Base-by-base conservation (phyloP, 2,329 filamentous ascomycete species). In the Scortechinia acanthostroma region DNA sequence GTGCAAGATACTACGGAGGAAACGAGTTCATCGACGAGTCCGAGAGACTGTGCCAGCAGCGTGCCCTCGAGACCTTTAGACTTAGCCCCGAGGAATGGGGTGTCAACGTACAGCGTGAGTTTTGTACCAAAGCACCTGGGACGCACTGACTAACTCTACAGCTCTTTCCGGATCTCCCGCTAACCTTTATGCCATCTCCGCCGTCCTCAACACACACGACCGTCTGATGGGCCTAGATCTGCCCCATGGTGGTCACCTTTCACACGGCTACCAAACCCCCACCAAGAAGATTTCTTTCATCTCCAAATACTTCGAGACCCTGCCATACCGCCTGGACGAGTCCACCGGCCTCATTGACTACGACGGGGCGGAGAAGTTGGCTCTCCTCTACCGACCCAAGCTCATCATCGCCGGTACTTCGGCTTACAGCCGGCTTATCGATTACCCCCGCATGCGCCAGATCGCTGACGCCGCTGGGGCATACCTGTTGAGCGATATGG, bases 271-370 rank as follows among this genome's bases (percentile, higher is more conserved):
- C 73, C 93, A 98, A 72, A 97, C 88, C 23, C 88, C 93, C 22
- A 82, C 85, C 61, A 88, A 87, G 75, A 98, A 98, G 74, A 98
- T 98, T 68, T 97, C 91, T 46, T 90, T 90, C 49, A 86, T 98
- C 57, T 97, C 91, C 30, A 97, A 91, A 60, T 98, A 98, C 80
- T 98, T 97, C 63, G 91, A 98, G 77, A 98, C 93, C 48, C 85
- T 98, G 70, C 93, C 93, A 46, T 98, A 98, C 77, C 84, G 90
- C 50, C 85, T 97, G 51, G 76, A 93, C 66, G 77, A 88, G 56
- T 80, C 87, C 59, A 97, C 93, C 22, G 93, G 93, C 55, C 83
- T 97, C 66, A 98, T 98, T 60, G 93, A 98, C 71, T 98, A 98
- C 68, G 89, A 95, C 58, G 81, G 79, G 58, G 83, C 98, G 51